phyloP scores from a whole-genome alignment of 306 rosid genomes.

The Corylus americana region DNA sequence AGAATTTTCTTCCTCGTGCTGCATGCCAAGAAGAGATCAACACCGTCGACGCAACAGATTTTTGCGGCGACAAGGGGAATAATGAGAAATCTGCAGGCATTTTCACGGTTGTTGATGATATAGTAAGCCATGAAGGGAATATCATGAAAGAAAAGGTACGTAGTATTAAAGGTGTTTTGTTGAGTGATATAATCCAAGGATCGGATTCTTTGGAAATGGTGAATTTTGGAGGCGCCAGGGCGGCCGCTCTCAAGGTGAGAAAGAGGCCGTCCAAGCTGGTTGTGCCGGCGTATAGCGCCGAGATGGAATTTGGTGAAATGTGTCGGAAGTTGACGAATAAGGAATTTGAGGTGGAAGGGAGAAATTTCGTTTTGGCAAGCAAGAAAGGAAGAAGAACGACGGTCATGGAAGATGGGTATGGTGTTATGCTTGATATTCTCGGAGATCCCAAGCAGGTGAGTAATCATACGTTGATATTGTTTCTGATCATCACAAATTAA shows the following conservation, averaged over 20 bases:
- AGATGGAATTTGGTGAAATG: constrained; percentile 20
- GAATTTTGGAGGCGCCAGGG: neutral
- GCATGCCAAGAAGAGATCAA: neutral
- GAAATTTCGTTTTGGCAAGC: constrained; percentile 38
- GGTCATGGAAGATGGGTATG: constrained; percentile 41
- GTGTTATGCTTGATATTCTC: constrained; percentile 29
- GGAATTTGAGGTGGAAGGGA: constrained; percentile 38
- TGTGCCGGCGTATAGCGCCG: constrained; percentile 30
- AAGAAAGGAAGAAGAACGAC: constrained; percentile 42
- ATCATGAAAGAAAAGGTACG: neutral
- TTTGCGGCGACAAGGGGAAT: neutral
- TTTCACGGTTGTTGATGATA: neutral
- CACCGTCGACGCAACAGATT: neutral
- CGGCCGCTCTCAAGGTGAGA: constrained; percentile 3
- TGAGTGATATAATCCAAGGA: neutral
- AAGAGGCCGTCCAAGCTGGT: constrained; percentile 37
- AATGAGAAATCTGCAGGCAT: neutral
- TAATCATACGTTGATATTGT: neutral
- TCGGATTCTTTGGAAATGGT: neutral
- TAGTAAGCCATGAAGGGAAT: neutral
- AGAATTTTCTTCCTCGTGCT: neutral
- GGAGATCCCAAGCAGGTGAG: constrained; percentile 46
- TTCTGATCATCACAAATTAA: neutral
- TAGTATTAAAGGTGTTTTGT: neutral
- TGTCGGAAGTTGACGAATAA: constrained; percentile 21